Conservation (phyloP, 2,329 filamentous ascomycete genomes). For the Sporothrix globosa region DNA sequence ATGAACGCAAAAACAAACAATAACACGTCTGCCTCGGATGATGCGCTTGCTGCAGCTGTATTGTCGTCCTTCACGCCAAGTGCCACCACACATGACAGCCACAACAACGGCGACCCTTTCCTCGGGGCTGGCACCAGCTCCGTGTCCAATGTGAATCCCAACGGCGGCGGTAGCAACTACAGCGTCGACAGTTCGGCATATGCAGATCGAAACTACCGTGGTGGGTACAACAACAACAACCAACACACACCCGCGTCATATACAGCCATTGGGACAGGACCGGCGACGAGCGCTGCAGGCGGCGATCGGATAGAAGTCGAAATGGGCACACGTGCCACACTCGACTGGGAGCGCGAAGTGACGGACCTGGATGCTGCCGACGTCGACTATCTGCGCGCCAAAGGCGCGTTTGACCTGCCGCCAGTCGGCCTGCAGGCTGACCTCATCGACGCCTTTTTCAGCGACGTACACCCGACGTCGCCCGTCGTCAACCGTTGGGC, state of each 20-base stretch:
- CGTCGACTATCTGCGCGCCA: conserved; percentile 32
- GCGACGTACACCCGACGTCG: conserved; percentile 34
- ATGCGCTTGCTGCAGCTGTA: conserved; percentile 10
- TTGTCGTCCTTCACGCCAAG: conserved; percentile 24
- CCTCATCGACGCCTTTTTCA: conserved; percentile 33
- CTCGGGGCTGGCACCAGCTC: background rate
- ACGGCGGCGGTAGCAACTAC: background rate
- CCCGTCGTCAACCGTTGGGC: conserved; percentile 31
- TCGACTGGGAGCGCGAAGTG: conserved; percentile 32
- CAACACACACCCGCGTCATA: background rate
- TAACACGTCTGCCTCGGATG: background rate
- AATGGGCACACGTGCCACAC: conserved; percentile 30
- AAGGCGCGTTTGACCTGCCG: conserved; percentile 35
- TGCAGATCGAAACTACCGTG: background rate
- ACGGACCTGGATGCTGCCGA: conserved; percentile 33
- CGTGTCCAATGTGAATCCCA: background rate
- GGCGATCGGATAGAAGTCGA: conserved; percentile 28
- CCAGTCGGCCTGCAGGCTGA: conserved; percentile 30
- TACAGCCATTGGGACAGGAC: background rate
- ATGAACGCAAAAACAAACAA: background rate
- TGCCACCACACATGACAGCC: conserved; percentile 23
- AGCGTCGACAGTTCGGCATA: conserved; percentile 15
- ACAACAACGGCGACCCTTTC: conserved; percentile 16
- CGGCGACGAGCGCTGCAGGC: background rate
- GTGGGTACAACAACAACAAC: background rate